These are phyloP conservation scores for Prunus davidiana DNA, from an alignment of 306 rosid species.

Conservation along the genomic window DNA sequence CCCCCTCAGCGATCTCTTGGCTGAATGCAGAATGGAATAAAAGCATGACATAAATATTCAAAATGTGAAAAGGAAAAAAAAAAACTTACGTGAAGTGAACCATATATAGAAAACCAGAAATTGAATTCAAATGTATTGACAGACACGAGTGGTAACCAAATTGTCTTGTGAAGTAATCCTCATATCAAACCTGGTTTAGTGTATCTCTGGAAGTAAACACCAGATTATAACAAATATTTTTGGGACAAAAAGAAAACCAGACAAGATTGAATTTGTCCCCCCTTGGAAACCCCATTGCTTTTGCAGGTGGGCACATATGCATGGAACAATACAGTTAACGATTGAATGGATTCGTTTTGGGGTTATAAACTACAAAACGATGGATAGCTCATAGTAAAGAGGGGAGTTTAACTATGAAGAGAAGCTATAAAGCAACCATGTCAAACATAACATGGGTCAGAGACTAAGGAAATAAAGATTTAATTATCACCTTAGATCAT, in stretches of 20 bases:
- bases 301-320: neutral
- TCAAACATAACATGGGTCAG: neutral
- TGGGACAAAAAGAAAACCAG: neutral
- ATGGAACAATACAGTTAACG: neutral
- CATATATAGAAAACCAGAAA: neutral
- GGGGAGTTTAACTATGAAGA: neutral
- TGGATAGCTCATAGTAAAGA: neutral
- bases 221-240: neutral
- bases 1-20: constrained; percentile 90
- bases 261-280: neutral
- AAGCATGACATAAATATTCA: neutral
- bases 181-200: neutral
- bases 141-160: neutral
- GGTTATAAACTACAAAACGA: neutral
- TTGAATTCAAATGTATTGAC: neutral
- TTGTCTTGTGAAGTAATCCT: neutral
- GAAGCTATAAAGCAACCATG: constrained; percentile 1
- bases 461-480: constrained; percentile 1
- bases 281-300: neutral
- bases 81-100: neutral
- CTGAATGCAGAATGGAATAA: constrained; percentile 37
- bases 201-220: neutral
- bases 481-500: constrained; percentile 70
- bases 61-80: neutral
- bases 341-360: neutral